These are phyloP conservation scores for Cercophora scortea DNA, from an alignment of 495 filamentous ascomycete species.

Conservation along the genomic window DNA sequence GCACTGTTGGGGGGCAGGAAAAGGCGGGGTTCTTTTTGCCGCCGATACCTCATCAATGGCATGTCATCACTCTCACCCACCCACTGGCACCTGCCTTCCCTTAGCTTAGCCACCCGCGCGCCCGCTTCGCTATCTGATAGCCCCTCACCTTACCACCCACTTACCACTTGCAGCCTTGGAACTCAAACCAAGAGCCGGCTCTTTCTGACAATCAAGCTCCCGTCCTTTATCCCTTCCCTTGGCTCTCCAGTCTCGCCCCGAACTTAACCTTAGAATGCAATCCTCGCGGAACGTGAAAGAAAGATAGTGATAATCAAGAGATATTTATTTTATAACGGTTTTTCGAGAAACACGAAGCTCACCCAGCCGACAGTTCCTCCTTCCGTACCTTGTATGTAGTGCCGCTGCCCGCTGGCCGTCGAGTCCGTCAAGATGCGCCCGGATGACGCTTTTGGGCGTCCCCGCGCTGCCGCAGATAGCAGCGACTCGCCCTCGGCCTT, in stretches of 20 bases:
- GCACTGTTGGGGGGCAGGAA: not conserved
- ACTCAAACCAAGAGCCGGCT: too few relatives aligned
- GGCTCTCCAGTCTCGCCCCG: not conserved
- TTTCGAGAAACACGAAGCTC: too few relatives aligned
- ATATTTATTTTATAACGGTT: not conserved
- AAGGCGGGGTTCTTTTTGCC: not conserved
- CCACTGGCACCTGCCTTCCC: not conserved
- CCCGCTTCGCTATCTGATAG: too few relatives aligned
- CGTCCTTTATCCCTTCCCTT: not conserved
- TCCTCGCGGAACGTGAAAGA: too few relatives aligned
- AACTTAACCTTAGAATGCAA: not conserved
- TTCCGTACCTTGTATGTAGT: not conserved
- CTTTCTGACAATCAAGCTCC: not conserved
- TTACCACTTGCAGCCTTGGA: too few relatives aligned
- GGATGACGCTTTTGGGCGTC: constrained; percentile 20
- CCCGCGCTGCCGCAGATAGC: constrained; percentile 11
- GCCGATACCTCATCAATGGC: not conserved
- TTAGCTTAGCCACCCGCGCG: not conserved
- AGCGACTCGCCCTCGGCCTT: constrained; percentile 20
- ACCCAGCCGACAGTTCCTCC: not conserved
- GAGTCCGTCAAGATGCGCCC: constrained; percentile 15
- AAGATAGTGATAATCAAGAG: not conserved
- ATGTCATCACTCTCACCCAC: not conserved
- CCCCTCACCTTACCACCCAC: too few relatives aligned
- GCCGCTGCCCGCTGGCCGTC: not conserved